Conservation (phyloP, 2,329 filamentous ascomycete genomes). For the Teratosphaeria nubilosa region DNA sequence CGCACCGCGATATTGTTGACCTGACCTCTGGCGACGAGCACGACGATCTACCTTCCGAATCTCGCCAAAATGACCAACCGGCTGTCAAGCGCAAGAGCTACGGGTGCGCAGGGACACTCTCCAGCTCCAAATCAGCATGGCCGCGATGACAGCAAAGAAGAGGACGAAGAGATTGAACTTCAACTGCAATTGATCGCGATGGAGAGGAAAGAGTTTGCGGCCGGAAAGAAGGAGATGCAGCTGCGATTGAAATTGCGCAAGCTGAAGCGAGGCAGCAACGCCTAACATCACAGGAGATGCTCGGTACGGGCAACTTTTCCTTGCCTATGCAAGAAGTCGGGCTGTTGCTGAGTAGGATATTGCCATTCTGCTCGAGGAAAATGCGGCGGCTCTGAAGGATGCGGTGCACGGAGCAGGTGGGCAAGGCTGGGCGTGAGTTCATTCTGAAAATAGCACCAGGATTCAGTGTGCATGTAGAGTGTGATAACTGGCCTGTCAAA, state of each 20-base stretch:
- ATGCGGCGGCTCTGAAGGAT: no score
- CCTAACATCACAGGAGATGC: not conserved
- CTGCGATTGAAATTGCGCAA: not conserved
- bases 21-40: not conserved
- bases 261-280: not conserved
- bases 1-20: not conserved
- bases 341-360: not conserved
- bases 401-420: no score
- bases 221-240: not conserved
- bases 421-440: no score
- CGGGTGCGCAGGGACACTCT: no score
- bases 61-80: not conserved
- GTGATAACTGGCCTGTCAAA: no score
- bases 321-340: not conserved
- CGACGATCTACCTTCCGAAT: not conserved
- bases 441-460: no score
- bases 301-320: not conserved
- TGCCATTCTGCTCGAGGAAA: no score
- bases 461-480: no score
- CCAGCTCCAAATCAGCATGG: no score
- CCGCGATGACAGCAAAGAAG: not conserved
- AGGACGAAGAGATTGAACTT: not conserved
- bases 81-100: no score
- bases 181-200: not conserved
- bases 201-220: not conserved